Conservation (phyloP, 2,329 filamentous ascomycete genomes). For the Alternaria infectoria region DNA sequence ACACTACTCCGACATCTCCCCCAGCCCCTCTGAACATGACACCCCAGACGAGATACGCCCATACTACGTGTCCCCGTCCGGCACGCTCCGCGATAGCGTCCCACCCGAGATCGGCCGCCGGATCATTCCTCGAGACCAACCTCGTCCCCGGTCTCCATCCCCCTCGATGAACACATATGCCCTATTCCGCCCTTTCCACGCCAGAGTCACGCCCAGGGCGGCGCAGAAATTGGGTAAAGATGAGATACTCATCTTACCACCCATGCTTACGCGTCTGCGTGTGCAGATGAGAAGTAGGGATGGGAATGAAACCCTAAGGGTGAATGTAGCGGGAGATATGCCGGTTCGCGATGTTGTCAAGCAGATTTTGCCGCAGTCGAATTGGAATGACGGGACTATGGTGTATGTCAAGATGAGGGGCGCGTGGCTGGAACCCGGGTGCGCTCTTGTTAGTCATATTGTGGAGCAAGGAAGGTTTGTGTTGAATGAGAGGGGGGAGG, state of each 20-base stretch:
- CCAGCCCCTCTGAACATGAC: background rate
- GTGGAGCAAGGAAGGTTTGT: conserved; percentile 1
- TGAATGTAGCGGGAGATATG: conserved; percentile 15
- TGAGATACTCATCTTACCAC: conserved; percentile 13
- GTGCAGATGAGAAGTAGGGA: conserved; percentile 2
- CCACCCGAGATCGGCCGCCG: too few relatives aligned
- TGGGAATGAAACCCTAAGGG: background rate
- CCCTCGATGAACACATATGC: background rate
- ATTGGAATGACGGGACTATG: background rate
- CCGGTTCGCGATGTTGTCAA: conserved; percentile 15
- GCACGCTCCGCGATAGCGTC: background rate
- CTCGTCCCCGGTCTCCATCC: too few relatives aligned
- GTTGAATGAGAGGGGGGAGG: conserved; percentile 7
- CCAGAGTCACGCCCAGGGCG: background rate
- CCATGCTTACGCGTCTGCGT: conserved; percentile 1
- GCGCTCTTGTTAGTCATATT: conserved; percentile 8
- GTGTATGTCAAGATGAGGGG: conserved; percentile 14
- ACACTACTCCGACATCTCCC: background rate
- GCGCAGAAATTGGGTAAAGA: background rate
- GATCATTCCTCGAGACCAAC: too few relatives aligned
- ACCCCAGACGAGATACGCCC: background rate
- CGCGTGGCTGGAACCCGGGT: conserved; percentile 14
- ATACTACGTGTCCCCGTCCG: background rate
- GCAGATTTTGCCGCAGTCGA: conserved; percentile 9
- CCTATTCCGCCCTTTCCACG: background rate